A percentile compares a stretch with the other conserved stretches of the same genome.
Conservation (phyloP, 257 asterid genomes). For the Lycium ferocissimum region DNA sequence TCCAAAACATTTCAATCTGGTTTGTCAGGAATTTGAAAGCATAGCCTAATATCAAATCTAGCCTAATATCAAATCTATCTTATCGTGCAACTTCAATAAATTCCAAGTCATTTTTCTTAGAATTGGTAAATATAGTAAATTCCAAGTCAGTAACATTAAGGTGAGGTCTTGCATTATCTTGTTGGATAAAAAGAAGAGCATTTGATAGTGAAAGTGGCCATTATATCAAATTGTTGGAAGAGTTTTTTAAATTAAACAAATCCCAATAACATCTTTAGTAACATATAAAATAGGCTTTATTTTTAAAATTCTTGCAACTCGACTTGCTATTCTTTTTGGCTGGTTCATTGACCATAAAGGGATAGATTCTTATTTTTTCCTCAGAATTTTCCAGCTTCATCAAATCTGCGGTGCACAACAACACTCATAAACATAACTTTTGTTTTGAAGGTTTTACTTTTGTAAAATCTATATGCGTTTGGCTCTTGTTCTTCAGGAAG, state of each 20-base stretch:
- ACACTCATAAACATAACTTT: slow-evolving; percentile 26
- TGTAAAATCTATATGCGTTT: not conserved
- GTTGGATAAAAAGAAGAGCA: not conserved
- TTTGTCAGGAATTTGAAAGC: not conserved
- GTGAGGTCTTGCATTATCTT: not conserved
- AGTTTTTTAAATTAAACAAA: not conserved
- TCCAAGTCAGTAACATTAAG: too few species aligned
- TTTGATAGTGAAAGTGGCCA: not conserved
- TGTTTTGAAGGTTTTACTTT: slow-evolving; percentile 7
- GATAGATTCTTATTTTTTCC: slow-evolving; percentile 24
- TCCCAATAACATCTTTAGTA: not conserved
- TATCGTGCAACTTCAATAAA: not conserved
- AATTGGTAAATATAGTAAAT: too few species aligned
- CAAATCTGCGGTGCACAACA: not conserved
- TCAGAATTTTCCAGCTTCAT: not conserved
- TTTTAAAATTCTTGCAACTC: not conserved
- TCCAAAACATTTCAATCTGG: not conserved
- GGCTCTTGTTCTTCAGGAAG: not conserved
- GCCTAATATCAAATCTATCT: not conserved
- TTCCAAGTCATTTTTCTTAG: not conserved
- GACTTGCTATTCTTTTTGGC: slow-evolving; percentile 28
- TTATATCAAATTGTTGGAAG: not conserved
- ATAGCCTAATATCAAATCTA: not conserved
- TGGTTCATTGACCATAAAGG: not conserved
- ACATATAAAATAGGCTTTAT: slow-evolving; percentile 2